Evolutionary conservation across 2,329 filamentous ascomycete species (phyloP), one percentile per base, ranked within the genome.

Genomic region (Nigrospora sphaerica): DNA sequence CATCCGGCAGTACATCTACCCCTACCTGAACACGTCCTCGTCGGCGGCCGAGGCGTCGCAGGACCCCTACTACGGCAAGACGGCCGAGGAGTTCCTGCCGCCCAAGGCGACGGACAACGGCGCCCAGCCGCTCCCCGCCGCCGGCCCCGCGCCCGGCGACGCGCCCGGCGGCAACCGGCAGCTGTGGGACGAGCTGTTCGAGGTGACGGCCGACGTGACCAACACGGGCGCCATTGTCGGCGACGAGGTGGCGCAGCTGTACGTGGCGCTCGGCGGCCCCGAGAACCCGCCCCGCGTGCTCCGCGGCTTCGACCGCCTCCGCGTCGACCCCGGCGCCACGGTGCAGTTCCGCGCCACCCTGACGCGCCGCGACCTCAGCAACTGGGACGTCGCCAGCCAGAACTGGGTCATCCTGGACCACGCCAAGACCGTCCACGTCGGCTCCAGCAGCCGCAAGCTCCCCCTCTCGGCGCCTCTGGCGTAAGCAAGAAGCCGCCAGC

Each of bases 321-420:
- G 73, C 42, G 82, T 96, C 52, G 72, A 77, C 4, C 77, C 88
- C 0, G 88, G 88, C n/a, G 64, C 80, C 64, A 80, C 75, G 44
- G 73, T 70, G 4, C 78, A 74, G 2, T 95, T 93, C 71, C 73
- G 65, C 1, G 82, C 80, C 0, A 76, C 82, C 14, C 66, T 96
- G 46, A 90, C 83, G 6, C 78, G 91, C 35, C 81, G 89, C 47
- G 92, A 96, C 60, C 55, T 96, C 46, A 89, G 85, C 62, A 93
- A 90, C 70, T 96, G 92, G 91, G 88, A 95, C 55, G 71, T 78
- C 1, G 73, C 61, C 1, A 63, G 69, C n/a, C 91, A 96, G 73
- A 84, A 96, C 71, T 97, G 92, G 91, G 78, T 89, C 39, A 57
- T 81, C n/a, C 72, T 68, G 10, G 55, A 67, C 16, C 57, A 66